Percentiles rank a stretch among this genome's conserved stretches.
Evolutionary conservation across 1,284 basidiomycete species (phyloP).

Genomic region (Stereum hirsutum): DNA sequence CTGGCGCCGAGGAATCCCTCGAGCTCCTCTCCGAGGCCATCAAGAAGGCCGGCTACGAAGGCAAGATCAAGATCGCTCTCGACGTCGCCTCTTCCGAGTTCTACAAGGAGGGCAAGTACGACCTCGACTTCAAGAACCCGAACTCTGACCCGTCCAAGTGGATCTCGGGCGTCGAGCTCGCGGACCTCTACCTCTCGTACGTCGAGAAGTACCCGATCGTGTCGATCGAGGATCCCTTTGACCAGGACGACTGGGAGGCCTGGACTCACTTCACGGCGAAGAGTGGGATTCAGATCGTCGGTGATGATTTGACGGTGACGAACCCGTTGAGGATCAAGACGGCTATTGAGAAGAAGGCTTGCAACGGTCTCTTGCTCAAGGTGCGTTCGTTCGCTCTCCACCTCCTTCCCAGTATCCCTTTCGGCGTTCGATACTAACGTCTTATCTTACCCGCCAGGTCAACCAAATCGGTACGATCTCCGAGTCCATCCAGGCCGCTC

Average conservation of each 20-base stretch:
- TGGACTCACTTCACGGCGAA: slow-evolving; percentile 88
- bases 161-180: slow-evolving; percentile 90
- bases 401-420: background rate
- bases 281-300: slow-evolving; percentile 85
- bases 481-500: slow-evolving; percentile 96
- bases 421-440: background rate
- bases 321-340: slow-evolving; percentile 98
- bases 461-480: slow-evolving; percentile 99
- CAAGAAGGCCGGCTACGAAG: slow-evolving; percentile 96
- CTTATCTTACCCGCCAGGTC: slow-evolving; percentile 33
- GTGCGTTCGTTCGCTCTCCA: slow-evolving; percentile 22
- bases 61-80: slow-evolving; percentile 97
- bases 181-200: slow-evolving; percentile 85
- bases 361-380: slow-evolving; percentile 98
- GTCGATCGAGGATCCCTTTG: slow-evolving; percentile 99
- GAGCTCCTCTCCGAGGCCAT: slow-evolving; percentile 96
- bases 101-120: slow-evolving; percentile 99
- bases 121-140: slow-evolving; percentile 99
- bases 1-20: slow-evolving; percentile 94
- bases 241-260: slow-evolving; percentile 99
- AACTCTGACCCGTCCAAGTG: slow-evolving; percentile 97
- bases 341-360: slow-evolving; percentile 99
- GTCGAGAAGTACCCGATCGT: slow-evolving; percentile 92
- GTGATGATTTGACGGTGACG: slow-evolving; percentile 98
- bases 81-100: slow-evolving; percentile 99